A percentile compares a stretch with the other conserved stretches of the same genome.
Evolutionary conservation across 768 basidiomycete genomes (phyloP).

Genomic region (Dioszegia aurantiaca): DNA sequence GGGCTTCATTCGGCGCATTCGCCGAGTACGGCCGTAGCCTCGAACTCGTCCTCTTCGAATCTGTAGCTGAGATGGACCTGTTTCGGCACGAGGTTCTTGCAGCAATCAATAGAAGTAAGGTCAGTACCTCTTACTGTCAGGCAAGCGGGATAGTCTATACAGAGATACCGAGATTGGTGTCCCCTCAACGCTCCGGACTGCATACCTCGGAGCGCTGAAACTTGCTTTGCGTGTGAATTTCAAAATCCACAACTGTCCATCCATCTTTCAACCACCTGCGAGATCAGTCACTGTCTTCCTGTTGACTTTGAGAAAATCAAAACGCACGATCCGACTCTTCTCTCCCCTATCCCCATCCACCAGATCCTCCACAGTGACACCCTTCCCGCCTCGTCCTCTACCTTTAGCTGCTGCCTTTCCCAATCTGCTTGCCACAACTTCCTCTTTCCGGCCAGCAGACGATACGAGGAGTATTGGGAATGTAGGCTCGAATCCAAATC

Average conservation of each 20-base stretch:
- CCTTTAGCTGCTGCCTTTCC: slow-evolving; percentile 50
- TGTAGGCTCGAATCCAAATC: slow-evolving; percentile 45
- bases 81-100: no score
- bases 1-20: no score
- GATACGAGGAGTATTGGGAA: slow-evolving; percentile 40
- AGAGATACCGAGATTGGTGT: no score
- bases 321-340: slow-evolving; percentile 24
- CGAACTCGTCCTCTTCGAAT: no score
- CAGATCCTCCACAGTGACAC: slow-evolving; percentile 35
- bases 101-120: no score
- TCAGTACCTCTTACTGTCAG: no score
- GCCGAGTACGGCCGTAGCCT: no score
- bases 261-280: slow-evolving; percentile 34
- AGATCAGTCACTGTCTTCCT: slow-evolving; percentile 10
- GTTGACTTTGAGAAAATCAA: not conserved
- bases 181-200: no score
- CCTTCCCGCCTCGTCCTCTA: slow-evolving; percentile 54
- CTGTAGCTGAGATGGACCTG: no score
- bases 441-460: slow-evolving; percentile 6
- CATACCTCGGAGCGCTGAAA: no score
- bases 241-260: slow-evolving; percentile 39
- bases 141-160: no score
- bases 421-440: slow-evolving; percentile 22
- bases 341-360: slow-evolving; percentile 54
- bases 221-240: no score